Conservation (phyloP, 352 stramenopile species). For the Phytophthora fragariaefolia region DNA sequence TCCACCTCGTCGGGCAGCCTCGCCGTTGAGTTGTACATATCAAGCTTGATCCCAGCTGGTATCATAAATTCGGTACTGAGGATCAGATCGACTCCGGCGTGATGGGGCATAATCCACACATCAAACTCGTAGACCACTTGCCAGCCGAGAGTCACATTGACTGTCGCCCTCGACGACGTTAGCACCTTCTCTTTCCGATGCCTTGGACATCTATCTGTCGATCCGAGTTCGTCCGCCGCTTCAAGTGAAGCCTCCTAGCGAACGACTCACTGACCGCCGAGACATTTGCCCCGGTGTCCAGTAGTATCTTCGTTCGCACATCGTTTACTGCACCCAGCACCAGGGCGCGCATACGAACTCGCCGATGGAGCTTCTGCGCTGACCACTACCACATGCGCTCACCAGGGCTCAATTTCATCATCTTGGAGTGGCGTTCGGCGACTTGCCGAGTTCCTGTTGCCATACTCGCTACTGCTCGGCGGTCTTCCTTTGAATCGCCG, state of each 20-base stretch:
- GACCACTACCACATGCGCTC: not conserved
- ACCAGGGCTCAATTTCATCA: not conserved
- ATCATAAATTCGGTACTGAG: slow-evolving; percentile 12
- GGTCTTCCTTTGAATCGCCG: no score
- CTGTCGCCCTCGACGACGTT: no score
- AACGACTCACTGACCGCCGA: not conserved
- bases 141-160: no score
- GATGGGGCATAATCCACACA: slow-evolving; percentile 6
- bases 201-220: not conserved
- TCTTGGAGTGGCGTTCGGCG: not conserved
- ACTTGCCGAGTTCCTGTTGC: no score
- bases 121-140: slow-evolving; percentile 18
- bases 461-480: no score
- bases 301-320: not conserved
- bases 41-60: slow-evolving; percentile 1
- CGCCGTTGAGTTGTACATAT: slow-evolving; percentile 5
- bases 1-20: not conserved
- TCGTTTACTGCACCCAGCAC: not conserved
- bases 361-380: not conserved
- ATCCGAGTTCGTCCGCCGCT: no score
- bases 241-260: not conserved
- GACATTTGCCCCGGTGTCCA: not conserved
- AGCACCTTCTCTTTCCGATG: not conserved
- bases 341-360: not conserved
- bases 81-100: slow-evolving; percentile 8